phyloP scores from a whole-genome alignment of 306 rosid species.

The Fagus crenata region DNA sequence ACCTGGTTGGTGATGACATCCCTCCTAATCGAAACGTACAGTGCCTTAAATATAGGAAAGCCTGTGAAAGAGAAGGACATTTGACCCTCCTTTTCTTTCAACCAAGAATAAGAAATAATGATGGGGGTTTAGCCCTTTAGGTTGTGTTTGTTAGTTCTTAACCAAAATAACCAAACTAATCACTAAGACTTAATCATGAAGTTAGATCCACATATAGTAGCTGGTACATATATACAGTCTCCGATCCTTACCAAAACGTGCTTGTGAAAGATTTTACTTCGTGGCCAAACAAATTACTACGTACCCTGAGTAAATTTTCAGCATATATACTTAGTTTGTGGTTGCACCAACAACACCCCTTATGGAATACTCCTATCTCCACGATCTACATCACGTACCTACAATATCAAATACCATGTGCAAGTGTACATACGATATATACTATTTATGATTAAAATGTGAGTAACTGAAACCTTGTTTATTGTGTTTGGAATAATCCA shows the following conservation, averaged over 20 bases:
- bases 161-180: constrained; percentile 1
- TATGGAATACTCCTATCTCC: constrained; percentile 3
- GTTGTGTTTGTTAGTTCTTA: neutral
- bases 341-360: constrained; percentile 27
- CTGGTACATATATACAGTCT: neutral
- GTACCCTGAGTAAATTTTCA: neutral
- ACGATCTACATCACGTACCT: neutral
- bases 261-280: constrained; percentile 3
- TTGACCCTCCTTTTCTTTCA: constrained; percentile 30
- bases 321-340: neutral
- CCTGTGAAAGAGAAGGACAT: constrained; percentile 23
- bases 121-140: neutral
- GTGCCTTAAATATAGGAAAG: neutral
- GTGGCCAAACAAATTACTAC: neutral
- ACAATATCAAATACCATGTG: neutral
- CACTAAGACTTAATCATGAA: neutral
- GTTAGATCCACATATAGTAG: neutral
- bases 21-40: constrained; percentile 16
- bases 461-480: too few relatives aligned
- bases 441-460: too few relatives aligned
- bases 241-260: neutral
- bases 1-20: constrained; percentile 7
- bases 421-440: too few relatives aligned
- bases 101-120: constrained; percentile 29
- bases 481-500: too few relatives aligned